phyloP scores from a whole-genome alignment of 1,139 yeast genomes.

The Lodderomyces beijingensis region DNA sequence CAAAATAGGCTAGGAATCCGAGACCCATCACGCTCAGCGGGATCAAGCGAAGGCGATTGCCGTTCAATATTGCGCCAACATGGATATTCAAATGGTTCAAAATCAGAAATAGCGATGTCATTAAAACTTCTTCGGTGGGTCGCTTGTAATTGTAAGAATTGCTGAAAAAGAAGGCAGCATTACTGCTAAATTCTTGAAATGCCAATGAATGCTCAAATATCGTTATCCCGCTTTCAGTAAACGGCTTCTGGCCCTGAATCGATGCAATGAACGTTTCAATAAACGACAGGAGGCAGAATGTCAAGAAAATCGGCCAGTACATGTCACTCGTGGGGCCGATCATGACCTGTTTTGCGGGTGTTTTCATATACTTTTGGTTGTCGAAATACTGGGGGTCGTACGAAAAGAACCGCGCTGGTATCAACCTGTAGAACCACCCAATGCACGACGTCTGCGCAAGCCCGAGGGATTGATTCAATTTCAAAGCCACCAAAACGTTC shows the following conservation, averaged over 20 bases:
- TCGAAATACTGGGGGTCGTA: slow-evolving; percentile 30
- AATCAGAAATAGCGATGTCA: slow-evolving; percentile 49
- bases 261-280: slow-evolving; percentile 68
- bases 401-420: slow-evolving; percentile 25
- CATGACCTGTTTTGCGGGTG: slow-evolving; percentile 29
- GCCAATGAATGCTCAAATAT: slow-evolving; percentile 71
- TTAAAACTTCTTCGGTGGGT: slow-evolving; percentile 53
- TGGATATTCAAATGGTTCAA: slow-evolving; percentile 56
- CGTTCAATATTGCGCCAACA: slow-evolving; percentile 49
- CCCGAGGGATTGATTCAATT: slow-evolving; percentile 20
- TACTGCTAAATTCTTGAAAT: slow-evolving; percentile 64
- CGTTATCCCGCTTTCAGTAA: slow-evolving; percentile 65
- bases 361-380: slow-evolving; percentile 28
- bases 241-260: slow-evolving; percentile 54
- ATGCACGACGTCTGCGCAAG: slow-evolving; percentile 16
- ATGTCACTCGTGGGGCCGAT: slow-evolving; percentile 53
- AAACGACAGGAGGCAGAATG: slow-evolving; percentile 60
- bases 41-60: slow-evolving; percentile 51
- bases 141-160: slow-evolving; percentile 21
- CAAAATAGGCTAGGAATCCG: slow-evolving; percentile 44
- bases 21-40: slow-evolving; percentile 59
- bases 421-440: slow-evolving; percentile 17
- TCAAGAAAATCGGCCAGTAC: slow-evolving; percentile 60
- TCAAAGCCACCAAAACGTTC: slow-evolving; percentile 37
- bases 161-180: slow-evolving; percentile 27